Evolutionary conservation across 257 asterid genomes (phyloP), one percentile per base, ranked within the genome.

Genomic region (Salvia hispanica): DNA sequence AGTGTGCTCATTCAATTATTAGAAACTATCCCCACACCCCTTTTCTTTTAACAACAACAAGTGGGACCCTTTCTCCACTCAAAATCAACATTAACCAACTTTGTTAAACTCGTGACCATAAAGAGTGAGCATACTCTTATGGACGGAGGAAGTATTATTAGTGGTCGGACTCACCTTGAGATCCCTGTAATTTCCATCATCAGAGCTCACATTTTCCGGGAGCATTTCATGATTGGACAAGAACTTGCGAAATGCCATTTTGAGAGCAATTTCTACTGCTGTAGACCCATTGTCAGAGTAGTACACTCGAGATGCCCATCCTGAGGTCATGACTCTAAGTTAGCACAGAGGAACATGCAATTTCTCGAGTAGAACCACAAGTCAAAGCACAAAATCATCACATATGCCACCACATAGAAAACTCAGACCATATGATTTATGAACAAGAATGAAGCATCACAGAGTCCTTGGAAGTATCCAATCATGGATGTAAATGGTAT

Each of bases 261-360:
- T 94, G 52, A 94, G 89, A 66, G 99, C 96, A 76, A 94, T 88
- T 85, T 94, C 99, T 74, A 94, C 80, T 61, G 99, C 97, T 39
- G 99, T 91, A 59, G 97, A 94, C 76, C 99, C 99, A 73, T 91
- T 94, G 75, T 94, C 99, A 34, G 99, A 91, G 82, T 88, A 94
- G 74, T 81, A 94, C 61, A 81, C 88, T 68, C 99, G 81, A 6
- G 97, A 84, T 65, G 99, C 99, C 99, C 99, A 94, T 64, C 95
- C 99, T 93, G 75, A 16, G 44, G 80, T 69, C 54, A 56, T 31
- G 44, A 72, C 50, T 62, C n/a, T 53, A 28, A 13, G 69, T 57
- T 47, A 66, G 65, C 57, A 71, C n/a, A 59, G 56, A 62, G 45
- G 34, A 67, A 65, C 52, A 66, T 56, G 52, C 44, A 58, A 52